phyloP scores from a whole-genome alignment of 1,139 yeast species.

The Taphrina flavorubra region DNA sequence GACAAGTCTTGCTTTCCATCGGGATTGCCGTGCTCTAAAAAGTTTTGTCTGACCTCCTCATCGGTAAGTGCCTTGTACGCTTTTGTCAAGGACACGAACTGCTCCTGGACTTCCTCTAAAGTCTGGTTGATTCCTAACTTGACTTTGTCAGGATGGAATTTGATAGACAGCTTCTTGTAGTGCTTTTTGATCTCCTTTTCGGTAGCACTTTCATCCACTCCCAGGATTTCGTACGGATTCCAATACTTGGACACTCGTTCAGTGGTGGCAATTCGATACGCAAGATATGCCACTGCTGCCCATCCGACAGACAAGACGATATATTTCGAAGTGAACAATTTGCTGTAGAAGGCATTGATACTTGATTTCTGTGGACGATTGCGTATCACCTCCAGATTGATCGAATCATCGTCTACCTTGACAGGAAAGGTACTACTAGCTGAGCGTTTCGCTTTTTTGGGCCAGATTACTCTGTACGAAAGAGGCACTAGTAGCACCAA shows the following conservation, averaged over 20 bases:
- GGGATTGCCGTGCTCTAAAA: slow-evolving; percentile 89
- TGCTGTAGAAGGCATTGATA: slow-evolving; percentile 4
- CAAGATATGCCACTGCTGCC: slow-evolving; percentile 37
- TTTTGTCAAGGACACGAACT: slow-evolving; percentile 79
- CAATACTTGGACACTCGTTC: slow-evolving; percentile 59
- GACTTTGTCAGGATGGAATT: slow-evolving; percentile 92
- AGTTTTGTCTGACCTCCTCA: slow-evolving; percentile 81
- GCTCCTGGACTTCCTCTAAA: slow-evolving; percentile 72
- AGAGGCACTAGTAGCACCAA: slow-evolving; percentile 27
- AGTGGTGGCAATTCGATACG: slow-evolving; percentile 20
- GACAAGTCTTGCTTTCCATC: slow-evolving; percentile 94
- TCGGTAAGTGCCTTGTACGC: slow-evolving; percentile 97
- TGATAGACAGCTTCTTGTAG: slow-evolving; percentile 83
- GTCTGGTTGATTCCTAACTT: slow-evolving; percentile 63
- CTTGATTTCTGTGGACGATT: slow-evolving; percentile 26
- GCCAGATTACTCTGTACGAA: slow-evolving; percentile 20
- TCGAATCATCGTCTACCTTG: slow-evolving; percentile 11
- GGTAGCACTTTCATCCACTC: slow-evolving; percentile 66
- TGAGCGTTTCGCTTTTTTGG: slow-evolving; percentile 8
- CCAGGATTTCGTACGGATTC: slow-evolving; percentile 90
- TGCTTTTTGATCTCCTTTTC: slow-evolving; percentile 81
- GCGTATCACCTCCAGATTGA: neutral
- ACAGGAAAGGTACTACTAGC: slow-evolving; percentile 19
- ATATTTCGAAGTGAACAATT: slow-evolving; percentile 9
- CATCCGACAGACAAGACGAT: slow-evolving; percentile 36